Base-by-base conservation (phyloP, 108 stramenopile genomes). In the Chaetoceros tenuissimus region DNA sequence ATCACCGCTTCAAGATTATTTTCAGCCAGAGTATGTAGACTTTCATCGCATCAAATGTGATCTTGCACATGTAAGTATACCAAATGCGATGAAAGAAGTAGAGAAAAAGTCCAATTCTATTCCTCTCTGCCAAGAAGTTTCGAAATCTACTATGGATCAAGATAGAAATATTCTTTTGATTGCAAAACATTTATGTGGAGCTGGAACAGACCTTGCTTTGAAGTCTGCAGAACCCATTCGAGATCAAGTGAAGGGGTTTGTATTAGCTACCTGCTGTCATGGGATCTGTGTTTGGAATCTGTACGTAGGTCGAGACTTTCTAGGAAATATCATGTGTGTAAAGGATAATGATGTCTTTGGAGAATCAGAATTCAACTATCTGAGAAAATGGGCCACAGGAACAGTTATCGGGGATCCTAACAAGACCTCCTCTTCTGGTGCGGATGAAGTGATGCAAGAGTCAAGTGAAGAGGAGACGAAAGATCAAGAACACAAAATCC, bases 261-360 rank as follows among this genome's bases (percentile, higher is more conserved):
- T 88, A 34, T 60, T 92, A 51, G 90, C 90, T 0, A 92, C 90
- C 2, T 92, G 90, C 51, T 92, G 90, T 56, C 90, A 92, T 68
- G 90, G 90, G 19, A 61, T 86, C 7, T 92, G 90, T 56, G 57
- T 56, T 40, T 92, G 87, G 86, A 56, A 72, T 1, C 80, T 82
- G 23, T 92, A 88, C 48, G 84, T 85, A 20, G 90, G 90, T 7
- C 73, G 90, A 48, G 74, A 86, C 57, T 74, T 65, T 59, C 64
- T 87, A 25, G 25, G 57, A 8, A 23, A 16, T 21, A 57, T 57
- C 18, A 44, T 75, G 66, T 75, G 65, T 27, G n/a, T 5, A n/a
- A 22, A 1, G 16, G 27, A 49, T 13, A 46, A 63, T 16, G 43
- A n/a, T 45, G 51, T 31, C 34, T 92, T 92, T 70, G 79, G 82